Base-by-base conservation (phyloP, 257 asterid species). In the Paraleonurus japonicus region DNA sequence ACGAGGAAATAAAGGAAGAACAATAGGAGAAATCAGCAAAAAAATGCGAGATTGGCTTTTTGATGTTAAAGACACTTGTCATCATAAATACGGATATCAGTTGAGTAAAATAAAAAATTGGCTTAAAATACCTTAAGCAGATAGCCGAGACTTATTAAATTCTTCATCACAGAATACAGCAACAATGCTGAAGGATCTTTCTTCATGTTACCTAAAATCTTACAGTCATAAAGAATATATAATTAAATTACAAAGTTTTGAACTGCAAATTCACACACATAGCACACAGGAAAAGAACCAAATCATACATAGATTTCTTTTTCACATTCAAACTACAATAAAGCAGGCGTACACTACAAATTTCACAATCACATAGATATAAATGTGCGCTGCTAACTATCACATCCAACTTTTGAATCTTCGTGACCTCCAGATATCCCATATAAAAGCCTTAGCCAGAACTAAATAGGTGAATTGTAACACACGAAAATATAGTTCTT, bases 201-300 rank as follows among this genome's bases (percentile, higher is more conserved):
- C 84, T 83, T 79, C 98, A 89, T 79, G 89, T 81, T 87, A 70
- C 95, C 96, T 82, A 94, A 78, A 86, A 94, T 90, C 99, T 93
- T 77, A 75, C 81, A 85, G 63, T 45, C 70, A 69, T n/a, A 72
- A 51, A 53, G 80, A 54, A 67, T 28, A 37, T n/a, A 74, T 15
- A 27, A 76, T 72, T 59, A 85, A 33, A 73, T 80, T 54, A 67
- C 24, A 41, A 53, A 65, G 64, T 17, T 11, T 50, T 61, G 75
- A 74, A 69, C 62, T 37, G 78, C 65, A 76, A 45, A 65, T 11
- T 63, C 32, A 65, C 23, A 47, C 68, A 39, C 4, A 2, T 43
- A 10, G 51, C 15, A 9, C 48, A 51, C 8, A 11, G 16, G 63
- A 50, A 20, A 65, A 9, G 33, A 19, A 45, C 5, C 54, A 59